These are phyloP conservation scores for Gossypium trilobum DNA, from an alignment of 441 rosid genomes.

Conservation along the genomic window DNA sequence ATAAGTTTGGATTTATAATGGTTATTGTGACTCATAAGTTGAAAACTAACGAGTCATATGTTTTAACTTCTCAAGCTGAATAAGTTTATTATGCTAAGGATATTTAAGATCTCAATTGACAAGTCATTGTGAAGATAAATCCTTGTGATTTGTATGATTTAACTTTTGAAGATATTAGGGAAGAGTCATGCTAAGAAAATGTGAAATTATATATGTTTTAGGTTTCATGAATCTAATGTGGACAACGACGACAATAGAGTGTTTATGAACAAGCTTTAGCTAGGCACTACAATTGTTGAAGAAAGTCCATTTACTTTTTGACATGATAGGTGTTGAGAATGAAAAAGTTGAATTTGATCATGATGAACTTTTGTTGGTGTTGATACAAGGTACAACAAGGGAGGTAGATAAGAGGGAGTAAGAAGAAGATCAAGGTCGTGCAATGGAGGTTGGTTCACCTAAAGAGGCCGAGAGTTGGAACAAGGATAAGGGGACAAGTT, in stretches of 20 bases:
- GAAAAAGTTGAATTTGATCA: not conserved
- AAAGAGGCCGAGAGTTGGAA: too few species aligned
- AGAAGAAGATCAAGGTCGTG: too few species aligned
- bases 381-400: too few species aligned
- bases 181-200: not conserved
- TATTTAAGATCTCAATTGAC: not conserved
- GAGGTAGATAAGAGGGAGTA: too few species aligned
- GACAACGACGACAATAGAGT: not conserved
- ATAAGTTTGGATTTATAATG: not conserved
- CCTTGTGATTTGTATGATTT: not conserved
- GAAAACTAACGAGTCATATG: not conserved
- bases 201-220: not conserved
- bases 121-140: not conserved
- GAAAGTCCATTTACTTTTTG: not conserved
- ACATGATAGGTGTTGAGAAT: not conserved
- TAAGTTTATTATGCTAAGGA: not conserved
- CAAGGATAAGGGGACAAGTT: too few species aligned
- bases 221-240: not conserved
- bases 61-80: not conserved
- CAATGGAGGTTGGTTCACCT: too few species aligned
- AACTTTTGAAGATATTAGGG: not conserved
- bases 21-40: not conserved
- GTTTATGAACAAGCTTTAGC: not conserved
- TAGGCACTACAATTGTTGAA: not conserved
- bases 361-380: slow-evolving; percentile 25